Percentiles rank a stretch among this genome's conserved stretches.
phyloP scores from a whole-genome alignment of 805 yeast species.

The Spathaspora girioi region DNA sequence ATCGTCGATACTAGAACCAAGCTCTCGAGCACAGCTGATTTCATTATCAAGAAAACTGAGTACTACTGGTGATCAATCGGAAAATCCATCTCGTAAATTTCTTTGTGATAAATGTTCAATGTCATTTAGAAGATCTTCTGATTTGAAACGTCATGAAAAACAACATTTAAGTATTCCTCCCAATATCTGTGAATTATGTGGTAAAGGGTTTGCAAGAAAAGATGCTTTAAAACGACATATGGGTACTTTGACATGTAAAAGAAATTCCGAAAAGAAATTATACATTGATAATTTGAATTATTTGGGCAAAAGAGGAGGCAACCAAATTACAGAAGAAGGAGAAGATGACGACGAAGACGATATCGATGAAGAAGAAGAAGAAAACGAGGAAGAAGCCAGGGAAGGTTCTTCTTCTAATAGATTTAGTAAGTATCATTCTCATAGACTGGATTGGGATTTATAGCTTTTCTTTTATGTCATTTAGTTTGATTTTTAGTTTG shows the following conservation, averaged over 20 bases:
- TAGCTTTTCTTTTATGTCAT: not conserved
- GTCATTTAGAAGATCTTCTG: slow-evolving; percentile 65
- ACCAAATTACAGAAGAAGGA: slow-evolving; percentile 2
- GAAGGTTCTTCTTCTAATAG: not conserved
- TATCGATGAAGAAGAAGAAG: not conserved
- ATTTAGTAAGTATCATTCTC: not conserved
- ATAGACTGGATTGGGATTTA: not conserved
- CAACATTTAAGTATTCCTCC: slow-evolving; percentile 72
- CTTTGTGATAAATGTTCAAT: slow-evolving; percentile 59
- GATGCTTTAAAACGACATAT: slow-evolving; percentile 77
- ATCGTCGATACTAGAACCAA: not conserved
- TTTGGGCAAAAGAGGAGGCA: slow-evolving; percentile 10
- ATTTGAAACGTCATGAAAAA: slow-evolving; percentile 70
- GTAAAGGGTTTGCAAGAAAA: slow-evolving; percentile 79
- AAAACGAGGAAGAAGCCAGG: not conserved
- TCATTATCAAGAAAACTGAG: not conserved
- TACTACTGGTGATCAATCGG: not conserved
- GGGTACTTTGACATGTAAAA: slow-evolving; percentile 69
- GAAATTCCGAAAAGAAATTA: slow-evolving; percentile 58
- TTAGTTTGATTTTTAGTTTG: not conserved
- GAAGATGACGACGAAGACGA: slow-evolving; percentile 1
- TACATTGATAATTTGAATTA: slow-evolving; percentile 31
- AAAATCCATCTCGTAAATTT: slow-evolving; percentile 31
- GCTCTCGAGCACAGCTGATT: not conserved
- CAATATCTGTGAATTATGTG: slow-evolving; percentile 70